Conservation (phyloP, 2,329 filamentous ascomycete species). For the Ceratocystis albifundus region DNA sequence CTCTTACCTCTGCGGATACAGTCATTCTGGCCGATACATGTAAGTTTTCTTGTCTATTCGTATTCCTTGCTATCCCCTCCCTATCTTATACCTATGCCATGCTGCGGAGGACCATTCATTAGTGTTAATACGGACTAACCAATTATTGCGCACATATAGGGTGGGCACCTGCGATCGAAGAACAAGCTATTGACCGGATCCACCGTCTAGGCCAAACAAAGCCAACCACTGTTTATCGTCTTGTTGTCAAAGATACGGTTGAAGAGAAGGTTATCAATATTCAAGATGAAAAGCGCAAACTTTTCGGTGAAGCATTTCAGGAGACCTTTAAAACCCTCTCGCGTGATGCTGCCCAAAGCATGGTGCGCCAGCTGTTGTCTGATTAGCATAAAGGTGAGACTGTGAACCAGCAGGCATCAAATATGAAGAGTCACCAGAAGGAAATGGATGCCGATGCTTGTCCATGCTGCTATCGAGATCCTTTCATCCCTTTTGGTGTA, state of each 20-base stretch:
- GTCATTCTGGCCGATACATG: constrained; percentile 72
- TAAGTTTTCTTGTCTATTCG: constrained; percentile 29
- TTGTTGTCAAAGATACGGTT: constrained; percentile 69
- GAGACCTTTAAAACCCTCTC: constrained; percentile 44
- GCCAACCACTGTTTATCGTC: constrained; percentile 64
- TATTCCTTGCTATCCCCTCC: neutral
- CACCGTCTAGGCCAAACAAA: constrained; percentile 74
- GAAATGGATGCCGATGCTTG: neutral
- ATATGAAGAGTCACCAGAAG: neutral
- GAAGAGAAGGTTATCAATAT: constrained; percentile 72
- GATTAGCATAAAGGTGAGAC: neutral
- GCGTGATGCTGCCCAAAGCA: constrained; percentile 6
- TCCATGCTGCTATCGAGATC: no score
- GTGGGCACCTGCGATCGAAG: constrained; percentile 90
- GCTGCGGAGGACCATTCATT: no score
- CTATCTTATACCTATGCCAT: no score
- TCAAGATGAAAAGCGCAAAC: constrained; percentile 64
- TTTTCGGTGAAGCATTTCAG: constrained; percentile 68
- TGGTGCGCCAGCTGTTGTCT: constrained; percentile 19
- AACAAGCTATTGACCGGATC: constrained; percentile 81
- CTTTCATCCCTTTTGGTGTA: no score
- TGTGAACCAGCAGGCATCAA: neutral
- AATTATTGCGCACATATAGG: constrained; percentile 30
- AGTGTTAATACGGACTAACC: neutral
- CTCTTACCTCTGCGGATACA: constrained; percentile 74